Conservation (phyloP, 2,329 filamentous ascomycete species). For the Elsinoe necatrix region DNA sequence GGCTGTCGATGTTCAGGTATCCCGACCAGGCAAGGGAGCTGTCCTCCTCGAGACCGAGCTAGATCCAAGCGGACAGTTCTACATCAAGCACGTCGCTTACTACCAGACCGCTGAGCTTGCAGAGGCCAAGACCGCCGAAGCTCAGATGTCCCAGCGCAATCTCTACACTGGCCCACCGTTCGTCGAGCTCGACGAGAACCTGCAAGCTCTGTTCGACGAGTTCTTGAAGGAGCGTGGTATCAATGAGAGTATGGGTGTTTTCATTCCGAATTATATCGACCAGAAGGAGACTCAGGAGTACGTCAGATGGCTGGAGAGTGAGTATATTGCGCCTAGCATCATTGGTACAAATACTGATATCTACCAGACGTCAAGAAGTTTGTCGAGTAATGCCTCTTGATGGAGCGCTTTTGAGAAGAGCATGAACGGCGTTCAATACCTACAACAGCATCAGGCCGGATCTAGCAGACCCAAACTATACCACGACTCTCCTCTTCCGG, state of each 20-base stretch:
- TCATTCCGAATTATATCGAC: constrained; percentile 93
- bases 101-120: constrained; percentile 72
- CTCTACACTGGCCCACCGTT: constrained; percentile 89
- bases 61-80: constrained; percentile 75
- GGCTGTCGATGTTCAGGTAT: constrained; percentile 74
- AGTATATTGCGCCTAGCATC: constrained; percentile 24
- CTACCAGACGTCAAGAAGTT: constrained; percentile 68
- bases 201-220: constrained; percentile 83
- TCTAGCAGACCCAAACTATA: not conserved
- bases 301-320: constrained; percentile 71
- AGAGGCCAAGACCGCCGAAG: constrained; percentile 58
- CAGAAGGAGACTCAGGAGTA: constrained; percentile 99
- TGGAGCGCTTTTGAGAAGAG: not conserved
- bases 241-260: constrained; percentile 75
- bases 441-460: not conserved
- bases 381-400: constrained; percentile 46
- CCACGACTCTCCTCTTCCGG: not conserved
- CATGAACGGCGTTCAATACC: not conserved
- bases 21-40: constrained; percentile 78
- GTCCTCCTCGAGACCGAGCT: constrained; percentile 71
- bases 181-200: constrained; percentile 87
- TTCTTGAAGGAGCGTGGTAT: constrained; percentile 94
- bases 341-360: not conserved
- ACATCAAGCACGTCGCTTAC: constrained; percentile 86
- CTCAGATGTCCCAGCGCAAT: constrained; percentile 65